Conservation (phyloP, 192 early-diverging fungal species). For the Lobulomyces angularis region DNA sequence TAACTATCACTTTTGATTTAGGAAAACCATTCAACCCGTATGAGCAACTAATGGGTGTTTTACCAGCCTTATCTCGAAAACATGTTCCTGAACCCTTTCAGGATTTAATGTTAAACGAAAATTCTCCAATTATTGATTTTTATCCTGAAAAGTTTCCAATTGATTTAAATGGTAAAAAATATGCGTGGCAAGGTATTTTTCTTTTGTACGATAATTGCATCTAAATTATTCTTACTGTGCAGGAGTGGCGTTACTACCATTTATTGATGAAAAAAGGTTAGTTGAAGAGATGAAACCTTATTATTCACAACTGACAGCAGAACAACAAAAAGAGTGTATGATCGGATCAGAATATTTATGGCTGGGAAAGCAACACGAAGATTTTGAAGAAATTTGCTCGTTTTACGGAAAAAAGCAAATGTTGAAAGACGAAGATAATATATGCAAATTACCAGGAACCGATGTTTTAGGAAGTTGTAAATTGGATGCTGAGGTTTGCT, state of each 20-base stretch:
- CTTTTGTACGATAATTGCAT: conserved; percentile 3
- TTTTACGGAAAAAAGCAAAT: too few relatives aligned
- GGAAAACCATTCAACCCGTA: conserved; percentile 86
- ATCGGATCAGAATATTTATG: too few relatives aligned
- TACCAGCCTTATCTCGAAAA: conserved; percentile 72
- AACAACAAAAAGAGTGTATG: too few relatives aligned
- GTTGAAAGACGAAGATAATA: too few relatives aligned
- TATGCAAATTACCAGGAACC: too few relatives aligned
- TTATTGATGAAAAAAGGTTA: conserved; percentile 86
- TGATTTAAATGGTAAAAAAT: conserved; percentile 97
- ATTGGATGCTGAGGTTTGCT: conserved; percentile 27
- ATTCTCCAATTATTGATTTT: conserved; percentile 89
- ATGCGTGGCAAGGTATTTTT: conserved; percentile 76
- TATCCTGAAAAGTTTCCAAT: conserved; percentile 83
- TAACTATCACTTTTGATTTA: conserved; percentile 61
- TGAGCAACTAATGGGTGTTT: conserved; percentile 97
- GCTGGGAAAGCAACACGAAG: too few relatives aligned
- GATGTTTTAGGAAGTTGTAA: too few relatives aligned
- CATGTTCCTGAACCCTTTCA: conserved; percentile 75
- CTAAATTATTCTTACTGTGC: conserved; percentile 2
- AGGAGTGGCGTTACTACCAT: conserved; percentile 87
- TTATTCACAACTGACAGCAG: conserved; percentile 25
- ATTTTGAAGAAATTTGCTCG: too few relatives aligned
- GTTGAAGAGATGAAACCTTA: conserved; percentile 58
- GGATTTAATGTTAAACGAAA: conserved; percentile 66